Percentiles rank a stretch among this genome's conserved stretches.
Conservation (phyloP, 805 yeast species). For the Candida argentea region DNA sequence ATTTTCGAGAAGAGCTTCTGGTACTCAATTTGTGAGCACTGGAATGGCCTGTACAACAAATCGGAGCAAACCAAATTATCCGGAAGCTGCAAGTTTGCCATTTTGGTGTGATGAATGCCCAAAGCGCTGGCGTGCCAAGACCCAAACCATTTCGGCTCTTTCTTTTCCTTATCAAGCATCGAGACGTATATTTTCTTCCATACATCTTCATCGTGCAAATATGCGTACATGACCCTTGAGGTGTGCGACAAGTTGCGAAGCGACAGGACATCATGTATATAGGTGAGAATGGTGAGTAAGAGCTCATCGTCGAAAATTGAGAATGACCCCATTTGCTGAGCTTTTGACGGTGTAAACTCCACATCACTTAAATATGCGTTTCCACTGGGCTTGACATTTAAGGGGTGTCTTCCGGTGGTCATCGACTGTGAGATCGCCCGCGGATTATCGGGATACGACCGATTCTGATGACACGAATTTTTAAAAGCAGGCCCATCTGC, state of each 20-base stretch:
- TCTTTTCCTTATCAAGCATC: conserved; percentile 6
- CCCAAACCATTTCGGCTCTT: conserved; percentile 51
- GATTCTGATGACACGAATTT: conserved; percentile 1
- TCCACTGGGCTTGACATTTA: conserved; percentile 70
- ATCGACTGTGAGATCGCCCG: conserved; percentile 12
- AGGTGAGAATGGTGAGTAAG: conserved; percentile 41
- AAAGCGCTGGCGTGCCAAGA: conserved; percentile 67
- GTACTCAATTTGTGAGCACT: conserved; percentile 66
- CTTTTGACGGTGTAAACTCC: conserved; percentile 7
- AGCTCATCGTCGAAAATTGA: conserved; percentile 52
- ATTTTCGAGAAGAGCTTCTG: conserved; percentile 35
- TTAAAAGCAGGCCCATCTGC: too few relatives aligned
- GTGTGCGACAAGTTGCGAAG: conserved; percentile 44
- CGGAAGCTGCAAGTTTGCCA: conserved; percentile 39
- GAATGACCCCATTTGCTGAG: conserved; percentile 44
- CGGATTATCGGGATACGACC: conserved; percentile 4
- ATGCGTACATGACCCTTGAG: conserved; percentile 65
- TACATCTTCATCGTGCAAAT: conserved; percentile 62
- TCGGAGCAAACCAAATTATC: conserved; percentile 61
- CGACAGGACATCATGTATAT: conserved; percentile 36
- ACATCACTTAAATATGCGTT: conserved; percentile 38
- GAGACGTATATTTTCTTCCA: conserved; percentile 57
- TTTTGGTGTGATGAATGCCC: conserved; percentile 17
- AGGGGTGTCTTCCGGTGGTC: conserved; percentile 46
- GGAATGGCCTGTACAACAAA: conserved; percentile 71